phyloP scores from a whole-genome alignment of 139 green algal genomes.

The Chlorella ohadii region DNA sequence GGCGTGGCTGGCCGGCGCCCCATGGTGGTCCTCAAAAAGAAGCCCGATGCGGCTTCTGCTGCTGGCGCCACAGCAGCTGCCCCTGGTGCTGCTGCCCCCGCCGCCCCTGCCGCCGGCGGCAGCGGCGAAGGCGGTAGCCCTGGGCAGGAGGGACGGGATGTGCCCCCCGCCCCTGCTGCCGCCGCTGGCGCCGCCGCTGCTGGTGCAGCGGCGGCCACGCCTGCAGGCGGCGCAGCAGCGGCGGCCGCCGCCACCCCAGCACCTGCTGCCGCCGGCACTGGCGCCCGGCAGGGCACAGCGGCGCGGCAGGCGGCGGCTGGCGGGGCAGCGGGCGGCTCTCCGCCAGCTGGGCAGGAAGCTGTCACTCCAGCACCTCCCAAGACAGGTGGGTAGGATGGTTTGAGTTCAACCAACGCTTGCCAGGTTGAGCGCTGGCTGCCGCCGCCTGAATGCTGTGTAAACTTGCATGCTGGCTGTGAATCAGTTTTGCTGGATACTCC shows the following conservation, averaged over 20 bases:
- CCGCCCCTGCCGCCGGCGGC: not conserved
- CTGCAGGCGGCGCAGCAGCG: not conserved
- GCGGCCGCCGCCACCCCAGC: not conserved
- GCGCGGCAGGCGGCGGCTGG: not conserved
- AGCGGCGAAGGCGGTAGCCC: not conserved
- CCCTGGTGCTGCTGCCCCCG: not conserved
- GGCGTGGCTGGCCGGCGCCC: not conserved
- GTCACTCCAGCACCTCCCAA: conserved; percentile 12
- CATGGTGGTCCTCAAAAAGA: conserved; percentile 41
- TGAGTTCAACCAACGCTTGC: too few relatives aligned
- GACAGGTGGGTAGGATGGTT: not conserved
- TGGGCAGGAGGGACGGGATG: not conserved
- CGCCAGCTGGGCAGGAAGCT: not conserved
- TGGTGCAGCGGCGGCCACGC: not conserved
- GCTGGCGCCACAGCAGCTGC: not conserved
- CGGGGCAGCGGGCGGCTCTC: not conserved
- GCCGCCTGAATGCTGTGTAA: too few relatives aligned
- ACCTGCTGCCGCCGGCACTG: not conserved
- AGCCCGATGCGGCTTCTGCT: not conserved
- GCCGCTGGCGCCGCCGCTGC: not conserved
- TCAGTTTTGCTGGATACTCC: too few relatives aligned
- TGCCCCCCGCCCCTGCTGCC: not conserved
- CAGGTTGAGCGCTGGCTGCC: too few relatives aligned
- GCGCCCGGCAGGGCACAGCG: not conserved
- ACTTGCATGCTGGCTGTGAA: too few relatives aligned